phyloP scores from a whole-genome alignment of 1,284 basidiomycete species.

The Ganoderma leucocontextum region DNA sequence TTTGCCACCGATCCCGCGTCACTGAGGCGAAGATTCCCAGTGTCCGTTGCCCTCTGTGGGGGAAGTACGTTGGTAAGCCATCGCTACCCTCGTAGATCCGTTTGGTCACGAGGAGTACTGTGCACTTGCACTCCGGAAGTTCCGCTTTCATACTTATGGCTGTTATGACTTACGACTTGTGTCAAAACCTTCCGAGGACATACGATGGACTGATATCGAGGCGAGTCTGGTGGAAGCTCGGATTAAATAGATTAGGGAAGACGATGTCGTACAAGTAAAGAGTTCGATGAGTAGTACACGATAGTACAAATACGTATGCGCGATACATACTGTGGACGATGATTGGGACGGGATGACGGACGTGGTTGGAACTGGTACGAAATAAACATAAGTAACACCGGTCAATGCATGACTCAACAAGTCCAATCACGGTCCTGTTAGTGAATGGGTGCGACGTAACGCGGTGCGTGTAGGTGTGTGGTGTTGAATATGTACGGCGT shows the following conservation, averaged over 20 bases:
- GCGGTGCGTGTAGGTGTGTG: background rate
- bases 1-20: background rate
- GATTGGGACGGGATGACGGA: background rate
- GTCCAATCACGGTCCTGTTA: conserved; percentile 3
- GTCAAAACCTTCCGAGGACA: background rate
- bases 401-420: background rate
- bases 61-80: too few relatives aligned
- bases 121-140: background rate
- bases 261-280: conserved; percentile 8
- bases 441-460: conserved; percentile 4
- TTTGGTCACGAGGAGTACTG: background rate
- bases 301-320: conserved; percentile 11
- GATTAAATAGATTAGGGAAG: conserved; percentile 11
- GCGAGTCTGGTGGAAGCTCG: background rate
- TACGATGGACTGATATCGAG: background rate
- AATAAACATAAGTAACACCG: conserved; percentile 14
- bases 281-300: conserved; percentile 9
- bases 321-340: background rate
- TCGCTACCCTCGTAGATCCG: background rate
- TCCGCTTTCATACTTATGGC: too few relatives aligned
- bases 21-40: background rate
- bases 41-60: too few relatives aligned
- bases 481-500: background rate
- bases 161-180: too few relatives aligned
- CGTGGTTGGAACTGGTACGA: conserved; percentile 6